Conservation (phyloP, 2,329 filamentous ascomycete species). For the Aspergillus transmontanensis region DNA sequence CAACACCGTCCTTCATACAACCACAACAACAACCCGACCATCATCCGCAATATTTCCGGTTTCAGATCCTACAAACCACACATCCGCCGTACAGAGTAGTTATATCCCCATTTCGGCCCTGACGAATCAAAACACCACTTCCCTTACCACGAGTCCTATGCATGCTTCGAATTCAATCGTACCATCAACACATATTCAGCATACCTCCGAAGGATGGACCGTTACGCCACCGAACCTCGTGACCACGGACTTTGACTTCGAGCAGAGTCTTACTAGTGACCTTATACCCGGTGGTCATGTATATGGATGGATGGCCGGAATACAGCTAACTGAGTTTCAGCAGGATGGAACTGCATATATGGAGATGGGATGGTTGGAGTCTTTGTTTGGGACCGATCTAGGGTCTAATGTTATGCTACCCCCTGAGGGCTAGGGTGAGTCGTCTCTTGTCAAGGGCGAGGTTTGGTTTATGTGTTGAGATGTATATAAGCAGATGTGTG, state of each 20-base stretch:
- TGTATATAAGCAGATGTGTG: not conserved
- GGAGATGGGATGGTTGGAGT: constrained; percentile 9
- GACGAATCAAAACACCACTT: not conserved
- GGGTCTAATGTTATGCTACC: not conserved
- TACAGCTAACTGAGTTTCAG: too few species aligned
- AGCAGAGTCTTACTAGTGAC: not conserved
- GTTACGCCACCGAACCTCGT: not conserved
- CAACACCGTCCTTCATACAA: not conserved
- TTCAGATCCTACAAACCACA: not conserved
- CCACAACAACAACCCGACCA: not conserved
- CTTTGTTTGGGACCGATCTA: constrained; percentile 1
- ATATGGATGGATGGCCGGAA: not conserved
- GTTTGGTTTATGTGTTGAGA: not conserved
- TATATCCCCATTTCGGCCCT: not conserved
- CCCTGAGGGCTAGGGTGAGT: not conserved
- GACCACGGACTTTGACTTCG: constrained; percentile 7
- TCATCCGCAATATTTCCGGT: not conserved
- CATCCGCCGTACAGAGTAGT: not conserved
- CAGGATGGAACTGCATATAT: not conserved
- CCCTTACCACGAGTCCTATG: not conserved
- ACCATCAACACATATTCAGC: not conserved
- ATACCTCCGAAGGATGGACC: not conserved
- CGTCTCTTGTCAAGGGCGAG: too few species aligned
- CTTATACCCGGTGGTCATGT: not conserved
- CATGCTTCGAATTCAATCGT: not conserved